These are phyloP conservation scores for Aspergillus wentii DNA, from an alignment of 495 filamentous ascomycete genomes.

Conservation along the genomic window DNA sequence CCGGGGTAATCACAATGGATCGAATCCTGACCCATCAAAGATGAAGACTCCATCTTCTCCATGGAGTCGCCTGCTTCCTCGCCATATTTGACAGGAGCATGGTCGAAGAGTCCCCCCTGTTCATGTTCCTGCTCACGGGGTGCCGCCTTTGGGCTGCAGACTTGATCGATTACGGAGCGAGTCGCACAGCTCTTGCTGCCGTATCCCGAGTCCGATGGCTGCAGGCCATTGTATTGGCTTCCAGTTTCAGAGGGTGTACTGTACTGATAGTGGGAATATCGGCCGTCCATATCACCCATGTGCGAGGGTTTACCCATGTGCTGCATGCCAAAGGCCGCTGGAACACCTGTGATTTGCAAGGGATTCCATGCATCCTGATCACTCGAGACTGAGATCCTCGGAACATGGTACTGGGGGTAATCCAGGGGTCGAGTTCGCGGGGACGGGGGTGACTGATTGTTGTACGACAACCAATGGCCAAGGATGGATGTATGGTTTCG, in stretches of 20 bases:
- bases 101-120: conserved; percentile 11
- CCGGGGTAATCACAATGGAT: conserved; percentile 30
- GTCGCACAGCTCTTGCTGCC: conserved; percentile 45
- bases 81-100: conserved; percentile 7
- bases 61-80: conserved; percentile 3
- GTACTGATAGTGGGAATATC: conserved; percentile 24
- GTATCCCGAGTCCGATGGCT: conserved; percentile 61
- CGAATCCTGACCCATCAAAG: conserved; percentile 13
- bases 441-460: conserved; percentile 13
- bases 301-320: conserved; percentile 13
- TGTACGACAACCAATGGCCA: conserved; percentile 10
- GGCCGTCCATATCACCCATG: conserved; percentile 17
- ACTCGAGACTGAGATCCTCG: conserved; percentile 19
- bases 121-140: conserved; percentile 21
- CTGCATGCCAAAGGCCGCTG: conserved; percentile 9
- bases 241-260: conserved; percentile 50
- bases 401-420: conserved; percentile 16
- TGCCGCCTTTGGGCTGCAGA: conserved; percentile 23
- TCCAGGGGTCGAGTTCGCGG: conserved; percentile 15
- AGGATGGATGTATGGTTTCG: conserved; percentile 16
- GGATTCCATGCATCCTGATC: conserved; percentile 38
- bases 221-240: conserved; percentile 43
- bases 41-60: conserved; percentile 16
- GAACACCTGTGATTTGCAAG: conserved; percentile 30
- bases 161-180: conserved; percentile 34